phyloP scores from a whole-genome alignment of 345 rosid genomes.

The Eucalyptus curtisii region DNA sequence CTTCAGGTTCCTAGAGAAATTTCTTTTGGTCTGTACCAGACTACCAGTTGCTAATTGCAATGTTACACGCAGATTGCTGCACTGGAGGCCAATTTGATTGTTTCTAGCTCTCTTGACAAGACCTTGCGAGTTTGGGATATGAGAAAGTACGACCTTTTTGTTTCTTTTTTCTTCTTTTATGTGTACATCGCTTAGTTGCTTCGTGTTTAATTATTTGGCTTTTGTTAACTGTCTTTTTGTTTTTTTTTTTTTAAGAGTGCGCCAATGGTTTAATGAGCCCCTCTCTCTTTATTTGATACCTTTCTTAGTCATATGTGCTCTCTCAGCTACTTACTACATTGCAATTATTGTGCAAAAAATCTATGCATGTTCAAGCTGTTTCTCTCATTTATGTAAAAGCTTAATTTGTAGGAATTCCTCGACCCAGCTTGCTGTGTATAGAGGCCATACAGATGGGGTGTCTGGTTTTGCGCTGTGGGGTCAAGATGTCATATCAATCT shows the following conservation, averaged over 20 bases:
- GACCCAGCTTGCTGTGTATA: constrained; percentile 33
- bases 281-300: neutral
- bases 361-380: neutral
- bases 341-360: neutral
- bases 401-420: constrained; percentile 47
- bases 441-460: constrained; percentile 70
- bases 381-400: neutral
- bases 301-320: neutral
- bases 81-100: constrained; percentile 70
- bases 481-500: constrained; percentile 73
- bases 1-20: neutral
- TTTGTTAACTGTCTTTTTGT: neutral
- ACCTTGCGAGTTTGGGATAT: constrained; percentile 81
- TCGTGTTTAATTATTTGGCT: neutral
- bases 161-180: neutral
- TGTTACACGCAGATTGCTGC: constrained; percentile 56
- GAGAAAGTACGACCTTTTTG: constrained; percentile 36
- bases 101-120: constrained; percentile 85
- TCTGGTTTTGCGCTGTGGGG: constrained; percentile 85
- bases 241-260: neutral
- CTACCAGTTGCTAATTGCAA: neutral
- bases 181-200: neutral
- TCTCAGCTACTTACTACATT: neutral
- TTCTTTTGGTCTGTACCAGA: neutral
- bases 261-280: neutral